Evolutionary conservation across 2,329 filamentous ascomycete species (phyloP), one percentile per base, ranked within the genome.

Genomic region (Acrocalymma vagum): DNA sequence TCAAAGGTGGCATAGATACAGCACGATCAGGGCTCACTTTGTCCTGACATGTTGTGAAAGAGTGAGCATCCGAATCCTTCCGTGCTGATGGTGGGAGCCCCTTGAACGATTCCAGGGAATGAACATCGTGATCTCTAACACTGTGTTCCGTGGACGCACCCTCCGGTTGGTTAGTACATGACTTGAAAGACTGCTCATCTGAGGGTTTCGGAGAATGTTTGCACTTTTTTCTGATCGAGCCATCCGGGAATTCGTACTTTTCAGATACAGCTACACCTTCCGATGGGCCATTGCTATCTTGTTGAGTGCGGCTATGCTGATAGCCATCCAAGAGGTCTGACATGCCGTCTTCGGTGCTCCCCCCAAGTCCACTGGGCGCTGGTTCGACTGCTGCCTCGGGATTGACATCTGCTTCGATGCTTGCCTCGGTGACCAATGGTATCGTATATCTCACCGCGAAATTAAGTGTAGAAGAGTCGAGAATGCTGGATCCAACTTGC

Each of bases 121-220:
- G 51, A n/a, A 29, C 45, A 23, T 45, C 42, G 9, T 33, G 9
- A 5, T 45, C 41, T 16, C 45, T 42, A 5, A 23, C 24, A 3
- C 21, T 16, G 11, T 9, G 16, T 6, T 48, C 32, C 3, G 34
- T 29, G 9, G 38, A 29, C 18, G 35, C 35, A 22, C 38, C 29
- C n/a, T 61, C 49, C 6, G 51, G 39, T 10, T 52, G 29, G 36
- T 59, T 51, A 6, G 57, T 60, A 24, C 59, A 65, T 18, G 63
- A 62, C 36, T 66, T 66, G 52, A 63, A 69, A 6, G 65, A 68
- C 34, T 64, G 57, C 23, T 59, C 57, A 31, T 65, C 62, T 6
- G 59, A 68, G 9, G 58, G 58, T 38, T 60, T 61, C 17, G 58
- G 51, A n/a, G 44, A 40, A 45, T 66, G 60, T 17, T 46, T 51